These are phyloP conservation scores for Boletus barrowsii DNA, from an alignment of 768 basidiomycete genomes.

Conservation along the genomic window DNA sequence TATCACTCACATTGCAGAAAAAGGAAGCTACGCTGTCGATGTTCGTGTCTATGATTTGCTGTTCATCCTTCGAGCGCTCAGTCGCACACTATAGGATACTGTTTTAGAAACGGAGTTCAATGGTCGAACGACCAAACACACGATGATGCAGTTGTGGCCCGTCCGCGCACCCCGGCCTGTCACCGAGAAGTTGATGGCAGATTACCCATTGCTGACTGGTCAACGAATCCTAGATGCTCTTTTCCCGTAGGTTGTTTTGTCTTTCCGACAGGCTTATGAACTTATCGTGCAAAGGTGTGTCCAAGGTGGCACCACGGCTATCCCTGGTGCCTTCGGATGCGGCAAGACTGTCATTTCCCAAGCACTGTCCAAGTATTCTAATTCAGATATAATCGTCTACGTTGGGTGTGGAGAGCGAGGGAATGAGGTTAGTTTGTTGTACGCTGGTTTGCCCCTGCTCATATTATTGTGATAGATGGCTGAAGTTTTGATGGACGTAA, in stretches of 20 bases:
- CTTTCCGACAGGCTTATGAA: not conserved
- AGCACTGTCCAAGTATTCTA: conserved; percentile 97
- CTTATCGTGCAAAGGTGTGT: conserved; percentile 62
- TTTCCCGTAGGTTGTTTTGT: conserved; percentile 69
- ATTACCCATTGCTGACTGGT: conserved; percentile 89
- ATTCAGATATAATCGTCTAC: conserved; percentile 98
- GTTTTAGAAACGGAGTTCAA: conserved; percentile 98
- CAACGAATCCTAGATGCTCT: conserved; percentile 96
- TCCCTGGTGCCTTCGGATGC: conserved; percentile 98
- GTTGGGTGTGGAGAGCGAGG: conserved; percentile 99
- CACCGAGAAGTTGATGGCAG: conserved; percentile 91
- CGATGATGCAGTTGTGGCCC: conserved; percentile 98
- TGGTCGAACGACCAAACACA: conserved; percentile 88
- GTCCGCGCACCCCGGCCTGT: conserved; percentile 96
- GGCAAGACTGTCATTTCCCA: conserved; percentile 99
- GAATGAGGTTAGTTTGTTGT: conserved; percentile 65
- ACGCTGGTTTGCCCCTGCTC: conserved; percentile 36
- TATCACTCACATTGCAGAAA: conserved; percentile 89
- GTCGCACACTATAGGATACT: conserved; percentile 59
- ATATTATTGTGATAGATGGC: conserved; percentile 65
- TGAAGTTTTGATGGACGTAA: conserved; percentile 96
- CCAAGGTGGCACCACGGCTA: conserved; percentile 94
- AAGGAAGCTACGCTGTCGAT: conserved; percentile 88
- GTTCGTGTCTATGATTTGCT: conserved; percentile 43
- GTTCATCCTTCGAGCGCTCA: not conserved